Percentiles rank a stretch among this genome's conserved stretches.
Evolutionary conservation across 2,329 filamentous ascomycete genomes (phyloP).

Genomic region (Penicillium expansum): DNA sequence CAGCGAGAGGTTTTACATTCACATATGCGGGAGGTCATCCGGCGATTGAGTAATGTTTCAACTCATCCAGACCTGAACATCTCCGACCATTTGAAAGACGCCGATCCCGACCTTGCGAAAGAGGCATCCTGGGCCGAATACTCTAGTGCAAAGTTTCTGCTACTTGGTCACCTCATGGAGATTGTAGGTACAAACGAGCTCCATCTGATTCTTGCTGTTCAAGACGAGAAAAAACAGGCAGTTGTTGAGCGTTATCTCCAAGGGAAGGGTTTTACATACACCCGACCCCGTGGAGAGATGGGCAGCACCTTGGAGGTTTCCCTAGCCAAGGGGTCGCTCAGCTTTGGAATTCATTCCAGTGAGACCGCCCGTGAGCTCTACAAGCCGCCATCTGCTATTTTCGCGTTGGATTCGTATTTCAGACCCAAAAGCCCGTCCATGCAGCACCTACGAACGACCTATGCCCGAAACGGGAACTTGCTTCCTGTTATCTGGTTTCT

Average conservation of each 20-base stretch:
- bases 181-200: slow-evolving; percentile 33
- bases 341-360: slow-evolving; percentile 37
- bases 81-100: slow-evolving; percentile 35
- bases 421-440: slow-evolving; percentile 39
- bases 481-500: slow-evolving; percentile 46
- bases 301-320: slow-evolving; percentile 37
- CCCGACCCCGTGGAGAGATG: slow-evolving; percentile 33
- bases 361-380: slow-evolving; percentile 33
- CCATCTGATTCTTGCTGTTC: slow-evolving; percentile 42
- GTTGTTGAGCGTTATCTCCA: slow-evolving; percentile 44
- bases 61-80: slow-evolving; percentile 48
- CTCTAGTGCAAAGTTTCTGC: slow-evolving; percentile 47
- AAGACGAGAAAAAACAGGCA: slow-evolving; percentile 35
- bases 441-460: slow-evolving; percentile 40
- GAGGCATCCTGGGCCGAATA: slow-evolving; percentile 48
- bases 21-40: slow-evolving; percentile 36
- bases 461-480: slow-evolving; percentile 33
- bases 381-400: slow-evolving; percentile 39
- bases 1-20: slow-evolving; percentile 29
- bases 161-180: slow-evolving; percentile 45
- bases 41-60: slow-evolving; percentile 42
- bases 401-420: slow-evolving; percentile 46
- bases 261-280: slow-evolving; percentile 40
- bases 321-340: slow-evolving; percentile 35
- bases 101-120: slow-evolving; percentile 34